A percentile compares a stretch with the other conserved stretches of the same genome.
These are phyloP conservation scores for Astathelohania contejeani DNA, from an alignment of 371 early-diverging fungal genomes.

Conservation along the genomic window DNA sequence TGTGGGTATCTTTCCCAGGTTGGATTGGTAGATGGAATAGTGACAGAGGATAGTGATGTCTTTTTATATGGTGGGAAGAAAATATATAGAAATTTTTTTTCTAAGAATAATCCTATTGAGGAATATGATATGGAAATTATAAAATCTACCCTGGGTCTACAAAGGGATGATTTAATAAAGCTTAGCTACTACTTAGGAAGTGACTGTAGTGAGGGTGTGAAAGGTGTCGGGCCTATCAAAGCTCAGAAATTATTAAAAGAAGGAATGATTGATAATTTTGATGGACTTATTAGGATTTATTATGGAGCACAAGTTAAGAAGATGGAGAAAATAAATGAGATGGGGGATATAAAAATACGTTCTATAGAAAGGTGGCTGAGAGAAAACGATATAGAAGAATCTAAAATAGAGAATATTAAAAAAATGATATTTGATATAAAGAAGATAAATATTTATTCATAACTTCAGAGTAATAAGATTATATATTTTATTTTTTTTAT, in stretches of 20 bases:
- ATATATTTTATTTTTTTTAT: no score
- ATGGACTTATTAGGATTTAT: no score
- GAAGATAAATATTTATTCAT: no score
- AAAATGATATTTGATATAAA: no score
- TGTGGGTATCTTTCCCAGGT: slow-evolving; percentile 63
- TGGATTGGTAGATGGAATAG: slow-evolving; percentile 74
- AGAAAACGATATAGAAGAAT: no score
- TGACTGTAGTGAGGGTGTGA: slow-evolving; percentile 87
- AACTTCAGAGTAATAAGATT: no score
- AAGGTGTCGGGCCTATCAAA: slow-evolving; percentile 74
- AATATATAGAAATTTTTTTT: slow-evolving; percentile 84
- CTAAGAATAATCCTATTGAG: slow-evolving; percentile 63
- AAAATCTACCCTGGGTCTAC: slow-evolving; percentile 57
- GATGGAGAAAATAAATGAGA: no score
- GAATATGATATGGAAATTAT: slow-evolving; percentile 59
- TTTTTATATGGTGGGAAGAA: slow-evolving; percentile 75
- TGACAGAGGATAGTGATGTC: slow-evolving; percentile 94
- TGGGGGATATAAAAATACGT: no score
- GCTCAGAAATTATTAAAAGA: slow-evolving; percentile 66
- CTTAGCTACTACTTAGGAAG: slow-evolving; percentile 77
- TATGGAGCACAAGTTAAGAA: no score
- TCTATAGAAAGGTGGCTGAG: no score
- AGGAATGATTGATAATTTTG: slow-evolving; percentile 2
- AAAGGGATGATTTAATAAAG: slow-evolving; percentile 60
- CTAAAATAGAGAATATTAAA: no score